Conservation (phyloP, 1,284 basidiomycete species). For the Cryptococcus sp. region DNA sequence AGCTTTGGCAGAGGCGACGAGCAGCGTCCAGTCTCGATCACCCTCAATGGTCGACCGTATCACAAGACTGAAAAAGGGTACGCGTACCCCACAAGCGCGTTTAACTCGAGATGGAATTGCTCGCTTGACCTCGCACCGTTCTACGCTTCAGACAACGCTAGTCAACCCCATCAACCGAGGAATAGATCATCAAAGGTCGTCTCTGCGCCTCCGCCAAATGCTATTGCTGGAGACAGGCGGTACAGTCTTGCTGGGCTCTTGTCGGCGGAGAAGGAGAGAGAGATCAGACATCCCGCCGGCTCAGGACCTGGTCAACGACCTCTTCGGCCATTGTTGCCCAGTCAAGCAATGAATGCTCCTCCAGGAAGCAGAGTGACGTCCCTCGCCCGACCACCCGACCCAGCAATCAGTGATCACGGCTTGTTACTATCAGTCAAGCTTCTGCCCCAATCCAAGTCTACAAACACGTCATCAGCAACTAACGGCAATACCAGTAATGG, state of each 20-base stretch:
- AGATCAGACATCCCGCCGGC: not conserved
- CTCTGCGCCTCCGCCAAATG: conserved; percentile 29
- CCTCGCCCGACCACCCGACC: not conserved
- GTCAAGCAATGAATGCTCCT: conserved; percentile 20
- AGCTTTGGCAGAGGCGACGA: conserved; percentile 56
- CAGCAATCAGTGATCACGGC: conserved; percentile 26
- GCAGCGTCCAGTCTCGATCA: conserved; percentile 73
- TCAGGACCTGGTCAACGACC: conserved; percentile 3
- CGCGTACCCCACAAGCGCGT: conserved; percentile 67
- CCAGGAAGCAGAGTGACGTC: conserved; percentile 1
- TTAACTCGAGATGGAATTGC: conserved; percentile 84
- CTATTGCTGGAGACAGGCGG: conserved; percentile 52
- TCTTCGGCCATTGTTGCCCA: conserved; percentile 19
- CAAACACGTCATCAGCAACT: conserved; percentile 19
- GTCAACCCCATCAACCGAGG: not conserved
- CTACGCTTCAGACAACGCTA: conserved; percentile 27
- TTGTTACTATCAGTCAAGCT: conserved; percentile 74
- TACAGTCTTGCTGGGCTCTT: conserved; percentile 47
- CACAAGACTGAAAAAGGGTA: conserved; percentile 2
- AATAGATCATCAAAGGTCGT: not conserved
- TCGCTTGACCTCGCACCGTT: conserved; percentile 69
- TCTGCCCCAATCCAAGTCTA: conserved; percentile 44
- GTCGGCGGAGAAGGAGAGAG: conserved; percentile 17
- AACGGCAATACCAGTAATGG: not conserved
- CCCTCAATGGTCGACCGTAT: conserved; percentile 71